A percentile compares a stretch with the other conserved stretches of the same genome.
These are phyloP conservation scores for Halophytophthora batemanensis DNA, from an alignment of 352 stramenopile species.

Conservation along the genomic window DNA sequence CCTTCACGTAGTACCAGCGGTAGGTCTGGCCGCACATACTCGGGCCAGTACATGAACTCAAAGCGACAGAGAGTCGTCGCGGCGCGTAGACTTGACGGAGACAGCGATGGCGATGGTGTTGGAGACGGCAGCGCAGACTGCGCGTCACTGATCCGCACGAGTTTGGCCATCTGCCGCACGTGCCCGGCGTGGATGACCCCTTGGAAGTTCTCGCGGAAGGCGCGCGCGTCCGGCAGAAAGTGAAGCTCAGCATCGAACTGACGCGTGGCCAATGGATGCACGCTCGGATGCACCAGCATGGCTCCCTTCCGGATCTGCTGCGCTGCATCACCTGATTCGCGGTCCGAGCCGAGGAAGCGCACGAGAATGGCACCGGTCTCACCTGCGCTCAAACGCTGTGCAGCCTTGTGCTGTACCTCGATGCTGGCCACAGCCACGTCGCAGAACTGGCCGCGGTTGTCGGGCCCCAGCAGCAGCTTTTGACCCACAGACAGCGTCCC, in stretches of 20 bases:
- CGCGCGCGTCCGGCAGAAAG: slow-evolving; percentile 50
- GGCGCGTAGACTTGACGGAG: slow-evolving; percentile 17
- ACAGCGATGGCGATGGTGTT: slow-evolving; percentile 7
- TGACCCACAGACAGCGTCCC: slow-evolving; percentile 65
- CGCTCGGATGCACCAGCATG: slow-evolving; percentile 71
- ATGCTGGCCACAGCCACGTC: slow-evolving; percentile 72
- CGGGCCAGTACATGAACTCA: slow-evolving; percentile 86
- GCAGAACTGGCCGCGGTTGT: slow-evolving; percentile 54
- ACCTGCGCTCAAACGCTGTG: slow-evolving; percentile 50
- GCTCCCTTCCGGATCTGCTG: slow-evolving; percentile 57
- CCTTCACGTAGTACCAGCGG: slow-evolving; percentile 72
- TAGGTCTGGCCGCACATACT: slow-evolving; percentile 77
- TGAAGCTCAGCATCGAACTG: slow-evolving; percentile 81
- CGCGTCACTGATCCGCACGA: slow-evolving; percentile 44
- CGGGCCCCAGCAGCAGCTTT: slow-evolving; percentile 63
- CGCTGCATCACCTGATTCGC: slow-evolving; percentile 9
- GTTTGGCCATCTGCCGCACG: slow-evolving; percentile 79
- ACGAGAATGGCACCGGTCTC: slow-evolving; percentile 73
- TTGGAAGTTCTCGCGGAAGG: slow-evolving; percentile 72
- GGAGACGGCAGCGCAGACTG: neutral
- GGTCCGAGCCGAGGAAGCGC: slow-evolving; percentile 26
- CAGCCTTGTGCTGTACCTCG: slow-evolving; percentile 72
- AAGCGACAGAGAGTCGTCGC: slow-evolving; percentile 65
- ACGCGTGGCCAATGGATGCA: slow-evolving; percentile 52
- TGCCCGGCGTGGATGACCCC: slow-evolving; percentile 80